A percentile compares a stretch with the other conserved stretches of the same genome.
Evolutionary conservation across 2,329 filamentous ascomycete species (phyloP).

Genomic region (Ophiostoma sp.): DNA sequence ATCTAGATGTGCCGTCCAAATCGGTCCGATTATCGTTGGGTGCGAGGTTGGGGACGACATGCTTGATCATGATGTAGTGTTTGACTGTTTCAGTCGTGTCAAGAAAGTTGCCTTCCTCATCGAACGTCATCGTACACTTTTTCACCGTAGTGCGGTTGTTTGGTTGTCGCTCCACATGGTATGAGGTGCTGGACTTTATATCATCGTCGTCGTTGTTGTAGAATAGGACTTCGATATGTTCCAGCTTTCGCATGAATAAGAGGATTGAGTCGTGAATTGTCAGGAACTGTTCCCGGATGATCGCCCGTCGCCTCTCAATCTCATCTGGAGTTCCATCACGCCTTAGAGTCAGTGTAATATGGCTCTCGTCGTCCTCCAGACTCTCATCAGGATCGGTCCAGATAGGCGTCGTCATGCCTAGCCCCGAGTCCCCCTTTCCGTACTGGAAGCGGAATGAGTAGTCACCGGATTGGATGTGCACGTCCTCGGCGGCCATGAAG

Average conservation of each 20-base stretch:
- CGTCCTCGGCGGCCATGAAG: constrained; percentile 48
- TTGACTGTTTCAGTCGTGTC: constrained; percentile 17
- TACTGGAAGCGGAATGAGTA: constrained; percentile 49
- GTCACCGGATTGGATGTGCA: constrained; percentile 46
- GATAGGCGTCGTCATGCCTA: constrained; percentile 52
- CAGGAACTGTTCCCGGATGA: constrained; percentile 39
- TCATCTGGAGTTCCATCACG: constrained; percentile 31
- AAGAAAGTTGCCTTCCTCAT: neutral
- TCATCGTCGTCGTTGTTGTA: constrained; percentile 30
- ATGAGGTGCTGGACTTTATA: neutral
- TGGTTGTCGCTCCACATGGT: neutral
- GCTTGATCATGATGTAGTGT: constrained; percentile 37
- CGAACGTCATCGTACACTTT: neutral
- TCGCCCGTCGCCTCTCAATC: constrained; percentile 25
- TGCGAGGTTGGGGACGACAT: constrained; percentile 35
- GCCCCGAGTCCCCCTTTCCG: constrained; percentile 43
- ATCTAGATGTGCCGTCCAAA: constrained; percentile 34
- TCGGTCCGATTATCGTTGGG: constrained; percentile 41
- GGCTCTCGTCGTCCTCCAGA: constrained; percentile 33
- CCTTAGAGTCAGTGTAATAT: constrained; percentile 43
- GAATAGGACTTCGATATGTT: constrained; percentile 37
- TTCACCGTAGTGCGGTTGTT: neutral
- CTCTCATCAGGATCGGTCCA: constrained; percentile 39
- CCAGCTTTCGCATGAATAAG: constrained; percentile 46
- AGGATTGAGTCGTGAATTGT: constrained; percentile 43